phyloP scores from a whole-genome alignment of 208 protist species.

The Acanthamoeba healyi region DNA sequence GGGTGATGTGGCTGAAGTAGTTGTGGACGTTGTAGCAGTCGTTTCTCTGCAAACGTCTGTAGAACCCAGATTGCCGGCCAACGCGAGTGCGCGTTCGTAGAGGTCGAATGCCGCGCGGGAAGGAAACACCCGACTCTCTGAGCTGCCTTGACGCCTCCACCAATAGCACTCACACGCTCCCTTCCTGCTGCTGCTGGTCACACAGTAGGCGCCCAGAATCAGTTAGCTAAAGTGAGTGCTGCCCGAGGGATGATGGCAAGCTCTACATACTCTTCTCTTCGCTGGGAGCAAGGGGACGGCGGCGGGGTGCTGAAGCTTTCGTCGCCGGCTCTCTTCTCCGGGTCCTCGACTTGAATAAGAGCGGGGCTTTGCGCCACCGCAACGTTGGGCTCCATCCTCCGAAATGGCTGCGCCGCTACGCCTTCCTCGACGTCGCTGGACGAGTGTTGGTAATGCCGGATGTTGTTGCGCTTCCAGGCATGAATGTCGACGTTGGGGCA shows the following conservation, averaged over 20 bases:
- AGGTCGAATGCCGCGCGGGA: neutral
- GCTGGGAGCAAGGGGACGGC: neutral
- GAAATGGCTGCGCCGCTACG: neutral
- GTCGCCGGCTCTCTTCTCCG: neutral
- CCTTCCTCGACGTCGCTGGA: neutral
- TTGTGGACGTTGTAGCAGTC: too few relatives aligned
- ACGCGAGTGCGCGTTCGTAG: neutral
- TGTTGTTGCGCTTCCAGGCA: neutral
- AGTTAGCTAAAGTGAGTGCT: too few relatives aligned
- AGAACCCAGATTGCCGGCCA: neutral
- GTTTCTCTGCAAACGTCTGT: neutral
- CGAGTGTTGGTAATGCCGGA: neutral
- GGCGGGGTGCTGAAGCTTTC: constrained; percentile 22
- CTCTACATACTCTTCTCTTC: neutral
- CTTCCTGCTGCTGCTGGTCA: neutral
- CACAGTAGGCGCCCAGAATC: too few relatives aligned
- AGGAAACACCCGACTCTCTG: neutral
- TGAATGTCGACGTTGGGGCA: neutral
- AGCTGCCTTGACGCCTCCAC: neutral
- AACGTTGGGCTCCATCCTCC: too few relatives aligned
- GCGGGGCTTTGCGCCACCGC: too few relatives aligned
- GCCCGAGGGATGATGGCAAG: neutral
- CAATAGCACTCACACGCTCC: neutral
- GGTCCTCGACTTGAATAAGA: too few relatives aligned
- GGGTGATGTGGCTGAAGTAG: too few relatives aligned